phyloP scores from a whole-genome alignment of 805 yeast species.

The Schwanniomyces vanrijiae region DNA sequence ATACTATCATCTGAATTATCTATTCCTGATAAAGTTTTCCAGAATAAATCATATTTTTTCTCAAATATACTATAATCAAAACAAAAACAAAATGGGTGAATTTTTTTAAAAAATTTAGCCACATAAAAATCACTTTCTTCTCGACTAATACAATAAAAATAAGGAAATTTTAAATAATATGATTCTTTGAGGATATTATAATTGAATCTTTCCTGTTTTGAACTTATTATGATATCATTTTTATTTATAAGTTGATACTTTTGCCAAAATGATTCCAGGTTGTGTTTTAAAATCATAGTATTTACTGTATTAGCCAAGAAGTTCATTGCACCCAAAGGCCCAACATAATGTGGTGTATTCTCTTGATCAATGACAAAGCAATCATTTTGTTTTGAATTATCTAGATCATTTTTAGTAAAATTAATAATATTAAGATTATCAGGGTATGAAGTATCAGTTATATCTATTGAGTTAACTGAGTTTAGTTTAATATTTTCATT shows the following conservation, averaged over 20 bases:
- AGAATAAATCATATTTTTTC: slow-evolving; percentile 1
- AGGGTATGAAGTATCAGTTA: neutral
- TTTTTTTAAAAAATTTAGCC: neutral
- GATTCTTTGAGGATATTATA: neutral
- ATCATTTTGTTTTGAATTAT: neutral
- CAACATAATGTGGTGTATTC: slow-evolving; percentile 14
- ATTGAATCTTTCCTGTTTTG: neutral
- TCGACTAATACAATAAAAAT: neutral
- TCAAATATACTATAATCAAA: neutral
- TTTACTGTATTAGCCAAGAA: neutral
- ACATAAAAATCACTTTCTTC: slow-evolving; percentile 1
- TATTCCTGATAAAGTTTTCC: slow-evolving; percentile 3
- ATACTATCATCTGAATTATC: neutral
- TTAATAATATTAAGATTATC: neutral
- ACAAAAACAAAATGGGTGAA: slow-evolving; percentile 3
- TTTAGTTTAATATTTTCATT: slow-evolving; percentile 2
- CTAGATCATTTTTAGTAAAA: neutral
- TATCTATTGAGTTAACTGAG: neutral
- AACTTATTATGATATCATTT: neutral
- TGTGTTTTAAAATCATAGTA: neutral
- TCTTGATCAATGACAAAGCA: slow-evolving; percentile 12
- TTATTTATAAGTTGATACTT: neutral
- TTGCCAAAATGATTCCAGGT: neutral
- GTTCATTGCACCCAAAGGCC: slow-evolving; percentile 14
- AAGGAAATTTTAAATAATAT: neutral